These are phyloP conservation scores for Vanderwaltozyma tropicalis DNA, from an alignment of 805 yeast genomes.

Conservation along the genomic window DNA sequence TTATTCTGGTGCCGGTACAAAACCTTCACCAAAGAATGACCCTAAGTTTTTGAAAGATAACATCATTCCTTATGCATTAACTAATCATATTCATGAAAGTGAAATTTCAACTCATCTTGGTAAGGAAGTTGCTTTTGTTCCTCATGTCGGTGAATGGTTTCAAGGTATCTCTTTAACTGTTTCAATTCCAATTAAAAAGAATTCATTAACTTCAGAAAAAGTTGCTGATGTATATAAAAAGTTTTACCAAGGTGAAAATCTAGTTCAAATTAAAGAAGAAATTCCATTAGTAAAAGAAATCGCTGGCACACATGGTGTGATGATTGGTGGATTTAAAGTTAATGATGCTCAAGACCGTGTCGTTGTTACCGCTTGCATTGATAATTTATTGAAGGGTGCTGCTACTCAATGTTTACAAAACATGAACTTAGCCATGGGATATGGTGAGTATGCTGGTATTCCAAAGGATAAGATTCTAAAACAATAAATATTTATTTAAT, in stretches of 20 bases:
- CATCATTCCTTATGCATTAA: conserved; percentile 87
- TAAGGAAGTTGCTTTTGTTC: conserved; percentile 73
- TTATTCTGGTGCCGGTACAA: conserved; percentile 98
- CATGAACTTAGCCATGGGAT: conserved; percentile 80
- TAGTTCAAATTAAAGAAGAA: conserved; percentile 80
- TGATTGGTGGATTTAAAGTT: conserved; percentile 92
- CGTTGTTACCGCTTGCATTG: conserved; percentile 90
- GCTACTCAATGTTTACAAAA: conserved; percentile 97
- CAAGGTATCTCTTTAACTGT: conserved; percentile 94
- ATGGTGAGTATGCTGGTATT: conserved; percentile 91
- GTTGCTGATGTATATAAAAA: conserved; percentile 70
- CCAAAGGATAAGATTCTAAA: conserved; percentile 52
- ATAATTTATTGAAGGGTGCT: conserved; percentile 93
- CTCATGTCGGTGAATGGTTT: conserved; percentile 99
- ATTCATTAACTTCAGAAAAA: conserved; percentile 65
- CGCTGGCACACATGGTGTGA: conserved; percentile 89
- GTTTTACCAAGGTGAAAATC: conserved; percentile 75
- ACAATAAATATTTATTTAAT: background rate
- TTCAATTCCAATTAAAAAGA: conserved; percentile 70
- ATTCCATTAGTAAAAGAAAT: conserved; percentile 88
- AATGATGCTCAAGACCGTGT: conserved; percentile 82
- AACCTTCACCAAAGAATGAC: conserved; percentile 95
- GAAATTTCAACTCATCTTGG: conserved; percentile 82
- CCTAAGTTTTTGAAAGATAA: conserved; percentile 63
- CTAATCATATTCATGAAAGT: conserved; percentile 94